Evolutionary conservation across 345 rosid species (phyloP).

Genomic region (Euphorbia tirucalli): DNA sequence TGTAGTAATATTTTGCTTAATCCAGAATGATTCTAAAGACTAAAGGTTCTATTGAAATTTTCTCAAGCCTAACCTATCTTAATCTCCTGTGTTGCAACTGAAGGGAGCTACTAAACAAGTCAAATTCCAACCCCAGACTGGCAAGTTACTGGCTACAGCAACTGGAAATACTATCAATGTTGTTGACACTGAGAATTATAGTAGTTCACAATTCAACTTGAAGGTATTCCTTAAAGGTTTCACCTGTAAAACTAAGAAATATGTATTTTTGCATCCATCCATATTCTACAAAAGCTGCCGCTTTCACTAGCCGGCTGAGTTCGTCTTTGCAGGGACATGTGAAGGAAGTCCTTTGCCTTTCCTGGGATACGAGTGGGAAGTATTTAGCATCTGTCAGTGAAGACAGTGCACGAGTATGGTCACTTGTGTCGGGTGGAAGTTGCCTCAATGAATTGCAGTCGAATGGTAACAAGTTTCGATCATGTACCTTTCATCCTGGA

Average conservation of each 20-base stretch:
- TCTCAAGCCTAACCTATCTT: background rate
- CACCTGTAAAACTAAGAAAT: background rate
- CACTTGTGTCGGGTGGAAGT: constrained; percentile 15
- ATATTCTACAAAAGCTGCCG: background rate
- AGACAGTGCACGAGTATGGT: constrained; percentile 32
- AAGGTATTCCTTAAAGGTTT: constrained; percentile 19
- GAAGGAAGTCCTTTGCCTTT: constrained; percentile 28
- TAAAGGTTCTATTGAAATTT: background rate
- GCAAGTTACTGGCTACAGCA: constrained; percentile 31
- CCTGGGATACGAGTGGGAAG: constrained; percentile 33
- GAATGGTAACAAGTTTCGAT: constrained; percentile 33
- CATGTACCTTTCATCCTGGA: constrained; percentile 33
- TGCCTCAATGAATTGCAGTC: constrained; percentile 24
- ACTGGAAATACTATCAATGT: constrained; percentile 21
- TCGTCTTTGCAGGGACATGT: constrained; percentile 29
- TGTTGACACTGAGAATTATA: constrained; percentile 28
- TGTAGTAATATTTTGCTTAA: background rate
- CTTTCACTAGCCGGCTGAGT: background rate
- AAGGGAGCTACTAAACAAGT: constrained; percentile 33
- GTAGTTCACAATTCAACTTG: constrained; percentile 12
- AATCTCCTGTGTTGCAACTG: constrained; percentile 8
- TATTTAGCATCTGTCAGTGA: constrained; percentile 35
- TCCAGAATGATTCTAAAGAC: no score
- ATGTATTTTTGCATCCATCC: background rate
- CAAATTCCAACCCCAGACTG: constrained; percentile 28